These are phyloP conservation scores for Rhizopogon salebrosus DNA, from an alignment of 768 basidiomycete genomes.

Conservation along the genomic window DNA sequence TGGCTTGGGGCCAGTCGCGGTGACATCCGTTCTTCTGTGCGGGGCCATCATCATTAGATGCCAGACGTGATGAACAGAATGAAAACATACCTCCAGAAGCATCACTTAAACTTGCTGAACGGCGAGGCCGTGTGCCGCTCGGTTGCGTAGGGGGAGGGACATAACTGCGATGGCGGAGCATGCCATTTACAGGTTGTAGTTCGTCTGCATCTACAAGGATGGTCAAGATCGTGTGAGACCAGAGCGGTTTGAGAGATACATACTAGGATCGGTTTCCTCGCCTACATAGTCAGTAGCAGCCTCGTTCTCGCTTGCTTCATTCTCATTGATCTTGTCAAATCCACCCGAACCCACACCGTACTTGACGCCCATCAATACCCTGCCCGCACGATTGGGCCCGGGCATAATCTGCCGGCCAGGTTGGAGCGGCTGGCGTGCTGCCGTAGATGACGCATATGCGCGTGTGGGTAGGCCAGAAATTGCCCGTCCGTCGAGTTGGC, in stretches of 20 bases:
- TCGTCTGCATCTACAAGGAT: constrained; percentile 27
- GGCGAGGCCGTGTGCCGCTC: constrained; percentile 50
- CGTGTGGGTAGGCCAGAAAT: constrained; percentile 29
- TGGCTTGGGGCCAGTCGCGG: constrained; percentile 17
- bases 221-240: constrained; percentile 16
- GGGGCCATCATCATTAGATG: constrained; percentile 19
- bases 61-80: constrained; percentile 5
- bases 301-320: constrained; percentile 38
- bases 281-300: constrained; percentile 23
- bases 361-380: constrained; percentile 41
- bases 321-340: constrained; percentile 47
- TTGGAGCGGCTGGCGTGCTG: constrained; percentile 32
- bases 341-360: constrained; percentile 24
- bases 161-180: constrained; percentile 23
- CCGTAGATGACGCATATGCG: constrained; percentile 23
- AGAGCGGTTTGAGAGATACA: constrained; percentile 8
- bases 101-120: constrained; percentile 78
- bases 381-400: constrained; percentile 41
- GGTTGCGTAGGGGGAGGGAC: constrained; percentile 29
- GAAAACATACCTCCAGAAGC: constrained; percentile 30
- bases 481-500: constrained; percentile 30
- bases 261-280: constrained; percentile 40
- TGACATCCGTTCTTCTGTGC: constrained; percentile 22
- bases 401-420: constrained; percentile 38
- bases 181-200: constrained; percentile 19